Evolutionary conservation across 2,329 filamentous ascomycete genomes (phyloP), one percentile per base, ranked within the genome.

Genomic region (Arthrobotrys musiformis): DNA sequence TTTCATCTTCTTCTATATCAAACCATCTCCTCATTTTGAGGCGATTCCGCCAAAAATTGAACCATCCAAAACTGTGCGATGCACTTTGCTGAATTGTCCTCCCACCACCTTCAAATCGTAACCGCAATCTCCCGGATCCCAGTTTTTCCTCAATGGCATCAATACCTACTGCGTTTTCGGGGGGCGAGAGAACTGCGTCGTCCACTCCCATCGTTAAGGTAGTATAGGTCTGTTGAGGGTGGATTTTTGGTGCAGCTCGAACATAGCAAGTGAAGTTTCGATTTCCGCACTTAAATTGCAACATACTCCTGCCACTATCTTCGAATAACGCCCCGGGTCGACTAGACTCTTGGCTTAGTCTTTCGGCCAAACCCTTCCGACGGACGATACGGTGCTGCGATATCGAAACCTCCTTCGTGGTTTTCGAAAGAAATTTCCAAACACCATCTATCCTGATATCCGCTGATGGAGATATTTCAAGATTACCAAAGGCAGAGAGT

Each of bases 1-100:
- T 62, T 26, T 77, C 73, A 26, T 77, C 73, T n/a, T 77, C 73
- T 13, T 70, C 73, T 19, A 62, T 62, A 28, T 77, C 61, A 48
- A 77, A 77, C 73, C 73, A 77, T 19, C 73, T 61, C 22, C 40
- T 64, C 73, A 70, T 70, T 40, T 66, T 70, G 42, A 77, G 24
- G 11, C 73, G 66, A 24, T 77, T 77, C 3, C 73, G 48, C 73
- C 73, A 77, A 24, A 77, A 77, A 24, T 60, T 70, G 37, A 77
- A 70, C 73, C 73, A 77, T 11, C 66, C 66, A 37, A 70, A 77
- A n/a, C 66, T 62, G 9, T 70, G 73, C 2, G 66, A 77, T 11
- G 73, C 66, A 7, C 37, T n/a, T 6, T 54, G 58, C 15, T 70
- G 56, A 0, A 56, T 46, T 5, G 35, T 42, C 48, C 46, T 46